Evolutionary conservation across 495 filamentous ascomycete species (phyloP).

Genomic region (Trichoderma reesei): DNA sequence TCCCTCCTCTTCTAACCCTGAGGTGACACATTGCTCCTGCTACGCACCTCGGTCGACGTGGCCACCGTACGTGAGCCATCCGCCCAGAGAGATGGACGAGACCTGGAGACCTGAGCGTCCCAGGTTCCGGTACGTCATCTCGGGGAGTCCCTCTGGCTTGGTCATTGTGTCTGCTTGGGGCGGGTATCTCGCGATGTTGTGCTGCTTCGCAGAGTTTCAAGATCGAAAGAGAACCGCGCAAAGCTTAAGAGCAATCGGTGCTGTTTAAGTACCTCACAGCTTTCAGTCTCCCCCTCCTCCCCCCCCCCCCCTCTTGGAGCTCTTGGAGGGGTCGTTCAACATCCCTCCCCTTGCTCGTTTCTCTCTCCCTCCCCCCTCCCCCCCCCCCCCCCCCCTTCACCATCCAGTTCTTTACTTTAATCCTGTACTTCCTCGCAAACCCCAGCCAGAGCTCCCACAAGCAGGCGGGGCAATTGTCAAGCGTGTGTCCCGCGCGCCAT

Average conservation of each 20-base stretch:
- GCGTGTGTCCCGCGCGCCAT: too few relatives aligned
- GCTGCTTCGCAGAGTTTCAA: background rate
- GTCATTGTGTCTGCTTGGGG: background rate
- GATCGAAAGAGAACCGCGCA: background rate
- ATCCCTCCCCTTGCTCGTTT: background rate
- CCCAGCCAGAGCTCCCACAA: too few relatives aligned
- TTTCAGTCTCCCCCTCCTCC: background rate
- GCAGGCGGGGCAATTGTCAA: too few relatives aligned
- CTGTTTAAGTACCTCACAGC: background rate
- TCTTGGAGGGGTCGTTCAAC: background rate
- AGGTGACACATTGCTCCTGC: background rate
- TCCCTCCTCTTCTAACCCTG: too few relatives aligned
- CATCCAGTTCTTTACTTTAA: too few relatives aligned
- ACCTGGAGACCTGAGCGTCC: slow-evolving; percentile 68
- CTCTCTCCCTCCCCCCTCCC: too few relatives aligned
- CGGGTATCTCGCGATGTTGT: background rate
- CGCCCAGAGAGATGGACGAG: slow-evolving; percentile 62
- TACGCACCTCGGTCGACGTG: slow-evolving; percentile 56
- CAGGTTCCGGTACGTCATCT: slow-evolving; percentile 68
- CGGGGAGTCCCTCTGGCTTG: slow-evolving; percentile 36
- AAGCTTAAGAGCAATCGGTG: background rate
- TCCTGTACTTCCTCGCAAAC: too few relatives aligned
- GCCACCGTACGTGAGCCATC: slow-evolving; percentile 71
- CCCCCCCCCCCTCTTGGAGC: background rate
- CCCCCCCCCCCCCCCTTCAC: too few relatives aligned